Evolutionary conservation across 164 flowering plant genomes (phyloP), one percentile per base, ranked within the genome.

Genomic region (Hamamelis virginiana): DNA sequence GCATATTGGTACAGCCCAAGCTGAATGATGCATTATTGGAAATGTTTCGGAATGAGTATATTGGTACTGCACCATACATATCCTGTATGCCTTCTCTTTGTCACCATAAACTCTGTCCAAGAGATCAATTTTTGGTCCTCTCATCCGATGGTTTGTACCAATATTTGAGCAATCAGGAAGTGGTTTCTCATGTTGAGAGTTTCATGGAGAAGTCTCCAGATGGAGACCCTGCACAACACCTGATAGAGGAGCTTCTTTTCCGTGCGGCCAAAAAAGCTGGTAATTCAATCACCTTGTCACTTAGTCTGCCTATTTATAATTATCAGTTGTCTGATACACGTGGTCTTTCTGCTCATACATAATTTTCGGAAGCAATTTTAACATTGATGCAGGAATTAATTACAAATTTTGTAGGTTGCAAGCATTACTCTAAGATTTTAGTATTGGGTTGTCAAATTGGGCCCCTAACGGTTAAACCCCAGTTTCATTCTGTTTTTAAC

Each of bases 251-350:
- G 82, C 91, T 96, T 77, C 94, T 96, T 25, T 77, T 69, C 46
- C 96, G 98, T 74, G 99, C 99, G 70, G 99, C 99, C 50, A 91
- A 89, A 80, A 96, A 93, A 88, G 99, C 99, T 69, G 99, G 99
- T 96, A 86, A 70, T 64, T 8, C 46, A 53, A 43, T 69, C 50
- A 18, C 25, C 27, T 72, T 41, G 0, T 59, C 57, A 18, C n/a
- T 38, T 68, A 25, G 46, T 65, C 5, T 68, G 51, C 25, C 10
- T 4, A 21, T n/a, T 21, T 62, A 1, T 58, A 8, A 51, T 25
- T 47, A 5, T 52, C 53, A 45, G 27, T 46, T 62, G 13, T 27
- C 6, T 43, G 28, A 56, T 56, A 14, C 25, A 18, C 6, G 50
- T 9, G 4, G 9, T 19, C 55, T 64, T 46, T 47, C 27, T 64